A percentile compares a stretch with the other conserved stretches of the same genome.
Conservation (phyloP, 1,284 basidiomycete genomes). For the Meripilus lineatus region DNA sequence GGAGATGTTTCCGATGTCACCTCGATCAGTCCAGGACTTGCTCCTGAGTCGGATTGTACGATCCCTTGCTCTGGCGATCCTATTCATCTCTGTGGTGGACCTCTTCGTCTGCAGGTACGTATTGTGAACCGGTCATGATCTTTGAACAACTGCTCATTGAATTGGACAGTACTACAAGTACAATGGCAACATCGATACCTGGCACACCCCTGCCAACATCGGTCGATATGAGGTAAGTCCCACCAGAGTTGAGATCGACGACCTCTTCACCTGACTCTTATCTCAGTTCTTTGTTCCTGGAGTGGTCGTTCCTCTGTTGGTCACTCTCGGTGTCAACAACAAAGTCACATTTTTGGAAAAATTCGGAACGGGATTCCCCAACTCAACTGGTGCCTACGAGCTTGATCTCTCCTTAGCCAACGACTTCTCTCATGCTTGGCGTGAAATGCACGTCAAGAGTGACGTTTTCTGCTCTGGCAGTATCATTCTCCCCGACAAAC, state of each 20-base stretch:
- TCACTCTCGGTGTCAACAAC: slow-evolving; percentile 71
- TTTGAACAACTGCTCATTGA: no score
- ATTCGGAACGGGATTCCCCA: slow-evolving; percentile 46
- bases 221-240: slow-evolving; percentile 58
- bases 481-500: slow-evolving; percentile 68
- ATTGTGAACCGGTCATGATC: no score
- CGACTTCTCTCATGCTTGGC: slow-evolving; percentile 57
- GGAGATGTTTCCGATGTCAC: slow-evolving; percentile 57
- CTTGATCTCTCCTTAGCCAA: slow-evolving; percentile 54
- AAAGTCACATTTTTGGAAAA: slow-evolving; percentile 78
- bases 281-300: slow-evolving; percentile 57
- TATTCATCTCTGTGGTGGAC: slow-evolving; percentile 57
- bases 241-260: neutral
- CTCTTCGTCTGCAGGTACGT: slow-evolving; percentile 29
- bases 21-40: slow-evolving; percentile 34
- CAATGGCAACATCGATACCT: slow-evolving; percentile 52
- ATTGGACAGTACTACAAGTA: slow-evolving; percentile 49
- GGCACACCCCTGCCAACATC: slow-evolving; percentile 58
- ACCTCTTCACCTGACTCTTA: neutral
- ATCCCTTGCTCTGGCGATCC: slow-evolving; percentile 65
- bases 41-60: slow-evolving; percentile 47
- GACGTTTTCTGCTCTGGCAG: slow-evolving; percentile 77
- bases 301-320: slow-evolving; percentile 64
- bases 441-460: slow-evolving; percentile 66
- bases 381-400: slow-evolving; percentile 74